Percentiles rank a stretch among this genome's conserved stretches.
These are phyloP conservation scores for Anthracocystis walkeri DNA, from an alignment of 1,284 basidiomycete genomes.

Conservation along the genomic window DNA sequence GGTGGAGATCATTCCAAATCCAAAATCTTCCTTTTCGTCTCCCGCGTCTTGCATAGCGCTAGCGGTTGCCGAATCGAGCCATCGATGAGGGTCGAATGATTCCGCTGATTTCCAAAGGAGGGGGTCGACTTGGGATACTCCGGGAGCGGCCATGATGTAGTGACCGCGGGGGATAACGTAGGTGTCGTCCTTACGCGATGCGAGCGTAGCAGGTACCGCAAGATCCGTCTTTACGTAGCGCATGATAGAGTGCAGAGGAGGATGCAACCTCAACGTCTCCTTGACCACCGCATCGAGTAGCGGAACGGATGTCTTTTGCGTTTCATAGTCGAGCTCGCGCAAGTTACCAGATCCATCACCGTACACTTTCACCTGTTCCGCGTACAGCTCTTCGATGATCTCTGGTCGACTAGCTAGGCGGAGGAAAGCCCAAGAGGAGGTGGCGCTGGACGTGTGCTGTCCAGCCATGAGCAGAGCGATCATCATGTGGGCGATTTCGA, in stretches of 20 bases:
- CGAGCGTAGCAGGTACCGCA: conserved; percentile 82
- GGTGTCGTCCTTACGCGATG: conserved; percentile 24
- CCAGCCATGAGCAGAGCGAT: conserved; percentile 78
- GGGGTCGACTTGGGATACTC: conserved; percentile 89
- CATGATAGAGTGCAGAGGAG: conserved; percentile 72
- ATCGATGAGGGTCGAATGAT: conserved; percentile 83
- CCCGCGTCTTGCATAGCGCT: conserved; percentile 71
- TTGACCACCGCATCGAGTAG: conserved; percentile 89
- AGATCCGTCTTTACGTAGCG: conserved; percentile 89
- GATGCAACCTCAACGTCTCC: conserved; percentile 81
- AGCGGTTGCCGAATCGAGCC: conserved; percentile 80
- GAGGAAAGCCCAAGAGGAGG: conserved; percentile 88
- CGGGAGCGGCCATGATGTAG: conserved; percentile 89
- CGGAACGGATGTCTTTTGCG: conserved; percentile 80
- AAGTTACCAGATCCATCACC: conserved; percentile 77
- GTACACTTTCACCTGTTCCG: conserved; percentile 89
- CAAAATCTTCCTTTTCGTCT: conserved; percentile 87
- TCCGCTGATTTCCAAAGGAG: conserved; percentile 76
- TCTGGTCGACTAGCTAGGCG: conserved; percentile 86
- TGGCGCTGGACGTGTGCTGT: conserved; percentile 95
- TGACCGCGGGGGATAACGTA: conserved; percentile 93
- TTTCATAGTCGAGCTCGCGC: conserved; percentile 86
- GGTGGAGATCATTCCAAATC: conserved; percentile 79
- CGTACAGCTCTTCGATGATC: conserved; percentile 75
- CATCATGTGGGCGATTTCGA: conserved; percentile 97